phyloP scores from a whole-genome alignment of 129 eudicot genomes.

The Flaveria trinervia region DNA sequence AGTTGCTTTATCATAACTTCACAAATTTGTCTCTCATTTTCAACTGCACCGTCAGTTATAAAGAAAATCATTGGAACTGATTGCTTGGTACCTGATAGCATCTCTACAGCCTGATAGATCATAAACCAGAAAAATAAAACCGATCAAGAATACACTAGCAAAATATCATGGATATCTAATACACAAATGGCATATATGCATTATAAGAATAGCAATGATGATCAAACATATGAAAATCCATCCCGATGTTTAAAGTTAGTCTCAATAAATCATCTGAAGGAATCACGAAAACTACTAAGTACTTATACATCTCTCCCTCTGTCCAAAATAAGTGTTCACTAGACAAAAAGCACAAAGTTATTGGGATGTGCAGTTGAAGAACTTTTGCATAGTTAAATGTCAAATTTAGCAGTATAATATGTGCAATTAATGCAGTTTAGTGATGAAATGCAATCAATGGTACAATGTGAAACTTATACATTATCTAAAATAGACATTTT shows the following conservation, averaged over 20 bases:
- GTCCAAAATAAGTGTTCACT: neutral
- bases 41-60: conserved; percentile 89
- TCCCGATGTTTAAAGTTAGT: neutral
- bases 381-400: neutral
- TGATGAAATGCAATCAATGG: neutral
- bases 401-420: neutral
- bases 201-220: conserved; percentile 5
- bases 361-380: neutral
- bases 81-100: conserved; percentile 54
- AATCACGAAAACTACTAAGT: neutral
- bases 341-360: neutral
- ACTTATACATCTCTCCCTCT: neutral
- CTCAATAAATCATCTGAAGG: conserved; percentile 16
- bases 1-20: conserved; percentile 51
- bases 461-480: neutral
- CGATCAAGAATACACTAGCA: conserved; percentile 2
- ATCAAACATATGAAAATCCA: neutral
- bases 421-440: neutral
- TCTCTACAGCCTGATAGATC: conserved; percentile 66
- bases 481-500: neutral
- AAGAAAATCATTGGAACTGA: conserved; percentile 67
- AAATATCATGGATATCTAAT: conserved; percentile 1
- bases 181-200: conserved; percentile 8
- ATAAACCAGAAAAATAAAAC: conserved; percentile 8
- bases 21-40: conserved; percentile 89